Base-by-base conservation (phyloP, 495 filamentous ascomycete species). In the Coniosporium apollinis region DNA sequence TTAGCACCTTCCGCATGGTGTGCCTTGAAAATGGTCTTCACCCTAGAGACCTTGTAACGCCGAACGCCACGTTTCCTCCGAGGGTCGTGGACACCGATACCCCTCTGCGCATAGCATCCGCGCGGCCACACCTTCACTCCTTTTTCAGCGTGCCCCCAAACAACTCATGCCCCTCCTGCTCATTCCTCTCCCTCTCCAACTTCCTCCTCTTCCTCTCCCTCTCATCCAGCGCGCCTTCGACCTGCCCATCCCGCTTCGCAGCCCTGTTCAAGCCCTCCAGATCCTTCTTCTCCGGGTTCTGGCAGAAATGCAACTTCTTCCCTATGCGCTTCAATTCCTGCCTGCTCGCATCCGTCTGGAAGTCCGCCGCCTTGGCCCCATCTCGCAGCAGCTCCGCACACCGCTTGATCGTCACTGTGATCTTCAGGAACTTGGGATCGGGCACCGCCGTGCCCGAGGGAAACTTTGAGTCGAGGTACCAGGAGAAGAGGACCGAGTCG, bases 271-370 rank as follows among this genome's bases (percentile, higher is more conserved):
- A 46, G 26, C 64, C 63, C 7, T 74, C 66, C 29, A 79, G 43
- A 50, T 81, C 73, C 33, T 58, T 64, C 28, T 73, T 67, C 18
- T 51, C 46, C 15, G 82, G 81, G 45, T 91, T 82, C 37, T 75
- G 70, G 52, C 84, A 92, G 38, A 75, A 74, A 28, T 70, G 71
- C 10, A 91, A 60, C 56, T 89, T 91, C 57, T 76, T 82, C 16
- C 51, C 43, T 1, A 59, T 47, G 0, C 36, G 22, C 15, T 61
- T 66, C 7, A 87, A 47, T 22, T 57, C 69, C 17, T 57, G 58
- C 51, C 28, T 39, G 30, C 60, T 64, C 26, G 45, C 9, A 19
- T 52, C 51, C 41, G 59, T 59, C 22, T 61, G 44, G n/a, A n/a
- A n/a, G 33, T 42, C 37, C 5, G 25, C 16, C 19, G 41, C 36